Percentiles rank a stretch among this genome's conserved stretches.
Evolutionary conservation across 345 rosid species (phyloP).

Genomic region (Lepidium didymum): DNA sequence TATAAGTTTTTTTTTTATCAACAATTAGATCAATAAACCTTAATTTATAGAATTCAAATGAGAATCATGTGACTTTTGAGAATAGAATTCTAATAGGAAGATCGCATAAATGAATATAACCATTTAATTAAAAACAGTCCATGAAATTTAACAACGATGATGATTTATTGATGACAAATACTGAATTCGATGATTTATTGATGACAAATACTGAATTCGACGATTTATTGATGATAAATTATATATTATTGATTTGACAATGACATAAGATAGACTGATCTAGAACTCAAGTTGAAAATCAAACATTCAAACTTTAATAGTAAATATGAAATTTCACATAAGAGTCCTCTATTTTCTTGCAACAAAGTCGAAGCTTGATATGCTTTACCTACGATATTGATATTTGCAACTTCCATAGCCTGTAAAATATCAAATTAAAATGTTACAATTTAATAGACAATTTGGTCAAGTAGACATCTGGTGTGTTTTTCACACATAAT

Average conservation of each 20-base stretch:
- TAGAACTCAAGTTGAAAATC: not conserved
- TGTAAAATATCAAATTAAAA: not conserved
- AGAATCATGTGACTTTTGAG: too few relatives aligned
- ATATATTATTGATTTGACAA: not conserved
- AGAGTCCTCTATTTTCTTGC: not conserved
- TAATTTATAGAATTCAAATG: too few relatives aligned
- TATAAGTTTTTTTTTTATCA: too few relatives aligned
- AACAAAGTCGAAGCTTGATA: not conserved
- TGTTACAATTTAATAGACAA: not conserved
- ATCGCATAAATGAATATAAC: not conserved
- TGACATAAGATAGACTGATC: not conserved
- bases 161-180: too few relatives aligned
- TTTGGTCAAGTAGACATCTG: too few relatives aligned
- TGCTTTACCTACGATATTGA: not conserved
- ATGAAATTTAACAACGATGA: too few relatives aligned
- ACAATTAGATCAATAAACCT: too few relatives aligned
- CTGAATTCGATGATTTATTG: too few relatives aligned
- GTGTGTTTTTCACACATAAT: too few relatives aligned
- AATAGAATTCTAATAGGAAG: too few relatives aligned
- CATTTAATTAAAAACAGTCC: too few relatives aligned
- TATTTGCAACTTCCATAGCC: constrained; percentile 9
- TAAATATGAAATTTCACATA: not conserved
- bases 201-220: not conserved
- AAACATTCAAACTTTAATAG: not conserved
- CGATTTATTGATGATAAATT: not conserved